Evolutionary conservation across 1,284 basidiomycete genomes (phyloP).

Genomic region (Rhodotorula sp.): DNA sequence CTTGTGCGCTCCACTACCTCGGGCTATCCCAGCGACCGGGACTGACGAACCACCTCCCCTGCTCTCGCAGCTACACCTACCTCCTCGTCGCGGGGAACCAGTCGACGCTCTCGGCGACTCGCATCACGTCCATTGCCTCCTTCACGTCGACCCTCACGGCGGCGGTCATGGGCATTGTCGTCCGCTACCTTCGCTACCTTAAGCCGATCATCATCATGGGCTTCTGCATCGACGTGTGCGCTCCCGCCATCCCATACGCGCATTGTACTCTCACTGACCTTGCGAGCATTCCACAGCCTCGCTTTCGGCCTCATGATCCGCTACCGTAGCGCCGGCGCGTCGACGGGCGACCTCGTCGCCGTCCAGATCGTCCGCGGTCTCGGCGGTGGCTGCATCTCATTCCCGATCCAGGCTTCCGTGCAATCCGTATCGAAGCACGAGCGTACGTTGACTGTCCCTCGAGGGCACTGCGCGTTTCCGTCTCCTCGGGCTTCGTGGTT

Average conservation of each 20-base stretch:
- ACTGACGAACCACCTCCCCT: not conserved
- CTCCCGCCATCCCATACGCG: not conserved
- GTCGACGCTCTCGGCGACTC: slow-evolving; percentile 45
- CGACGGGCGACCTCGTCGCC: slow-evolving; percentile 46
- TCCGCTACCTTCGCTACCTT: slow-evolving; percentile 42
- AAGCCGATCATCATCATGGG: slow-evolving; percentile 51
- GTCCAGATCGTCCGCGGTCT: slow-evolving; percentile 49
- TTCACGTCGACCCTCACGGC: slow-evolving; percentile 47
- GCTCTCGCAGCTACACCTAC: slow-evolving; percentile 19
- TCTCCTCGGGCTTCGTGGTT: not conserved
- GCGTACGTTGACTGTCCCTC: slow-evolving; percentile 3
- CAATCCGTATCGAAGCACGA: slow-evolving; percentile 50
- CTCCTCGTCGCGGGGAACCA: slow-evolving; percentile 47
- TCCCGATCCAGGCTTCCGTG: slow-evolving; percentile 50
- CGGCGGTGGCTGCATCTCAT: slow-evolving; percentile 48
- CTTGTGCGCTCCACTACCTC: slow-evolving; percentile 44
- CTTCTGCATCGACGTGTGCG: slow-evolving; percentile 45
- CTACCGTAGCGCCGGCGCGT: slow-evolving; percentile 43
- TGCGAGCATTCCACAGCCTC: not conserved
- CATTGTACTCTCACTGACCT: not conserved
- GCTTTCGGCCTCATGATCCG: slow-evolving; percentile 50
- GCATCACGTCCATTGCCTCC: slow-evolving; percentile 46
- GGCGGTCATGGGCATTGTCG: slow-evolving; percentile 42
- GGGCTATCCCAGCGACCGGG: not conserved
- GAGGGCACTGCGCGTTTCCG: not conserved